These are phyloP conservation scores for Pseudopediastrum boryanum DNA, from an alignment of 139 green algal species.

Conservation along the genomic window DNA sequence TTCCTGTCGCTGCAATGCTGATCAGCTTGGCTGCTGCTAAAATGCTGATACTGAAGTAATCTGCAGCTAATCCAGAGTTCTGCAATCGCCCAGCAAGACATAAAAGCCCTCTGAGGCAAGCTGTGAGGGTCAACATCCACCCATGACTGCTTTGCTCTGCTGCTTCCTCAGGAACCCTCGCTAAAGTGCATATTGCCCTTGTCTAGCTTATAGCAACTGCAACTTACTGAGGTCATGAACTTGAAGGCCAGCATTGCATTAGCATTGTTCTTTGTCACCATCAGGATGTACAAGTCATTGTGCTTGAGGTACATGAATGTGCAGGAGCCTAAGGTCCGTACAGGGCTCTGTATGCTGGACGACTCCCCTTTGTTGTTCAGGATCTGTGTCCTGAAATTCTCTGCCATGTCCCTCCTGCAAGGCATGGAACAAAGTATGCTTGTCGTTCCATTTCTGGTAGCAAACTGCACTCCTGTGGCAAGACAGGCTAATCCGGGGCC, in stretches of 20 bases:
- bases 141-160: too few relatives aligned
- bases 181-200: neutral
- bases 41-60: too few relatives aligned
- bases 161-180: neutral
- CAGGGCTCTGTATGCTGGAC: slow-evolving; percentile 59
- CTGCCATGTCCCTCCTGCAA: slow-evolving; percentile 79
- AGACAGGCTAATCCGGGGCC: too few relatives aligned
- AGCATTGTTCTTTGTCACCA: slow-evolving; percentile 86
- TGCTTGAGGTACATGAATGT: slow-evolving; percentile 90
- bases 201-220: too few relatives aligned
- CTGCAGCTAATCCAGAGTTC: too few relatives aligned
- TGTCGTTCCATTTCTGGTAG: neutral
- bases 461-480: too few relatives aligned
- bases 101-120: too few relatives aligned
- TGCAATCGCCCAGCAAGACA: too few relatives aligned
- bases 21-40: too few relatives aligned
- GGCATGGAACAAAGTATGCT: neutral
- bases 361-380: slow-evolving; percentile 70
- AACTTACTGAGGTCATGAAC: slow-evolving; percentile 86
- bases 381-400: slow-evolving; percentile 90
- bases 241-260: slow-evolving; percentile 93
- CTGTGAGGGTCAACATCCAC: too few relatives aligned
- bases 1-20: too few relatives aligned
- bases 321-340: slow-evolving; percentile 79
- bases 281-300: slow-evolving; percentile 93